phyloP scores from a whole-genome alignment of 78 protist species.

The Dictyostelium firmibasis region DNA sequence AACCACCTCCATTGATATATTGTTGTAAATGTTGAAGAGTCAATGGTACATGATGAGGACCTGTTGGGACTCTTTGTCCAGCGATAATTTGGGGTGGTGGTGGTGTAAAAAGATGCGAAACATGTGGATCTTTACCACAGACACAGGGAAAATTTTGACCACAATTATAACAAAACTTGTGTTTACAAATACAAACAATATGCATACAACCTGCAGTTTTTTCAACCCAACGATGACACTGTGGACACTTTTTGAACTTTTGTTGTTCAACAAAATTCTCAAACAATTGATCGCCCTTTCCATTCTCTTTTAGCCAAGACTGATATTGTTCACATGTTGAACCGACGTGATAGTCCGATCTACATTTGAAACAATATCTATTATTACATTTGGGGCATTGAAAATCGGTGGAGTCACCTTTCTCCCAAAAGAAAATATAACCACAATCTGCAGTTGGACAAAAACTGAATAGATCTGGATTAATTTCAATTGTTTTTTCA shows the following conservation, averaged over 20 bases:
- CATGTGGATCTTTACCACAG: conserved; percentile 60
- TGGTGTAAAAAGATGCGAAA: too few species aligned
- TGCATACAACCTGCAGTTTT: conserved; percentile 14
- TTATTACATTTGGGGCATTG: conserved; percentile 36
- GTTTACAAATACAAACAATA: conserved; percentile 37
- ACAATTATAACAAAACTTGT: conserved; percentile 48
- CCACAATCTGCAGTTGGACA: conserved; percentile 64
- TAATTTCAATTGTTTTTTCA: conserved; percentile 13
- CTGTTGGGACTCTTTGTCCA: too few species aligned
- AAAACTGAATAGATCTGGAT: conserved; percentile 27
- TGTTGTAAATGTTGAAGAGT: not conserved
- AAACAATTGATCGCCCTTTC: conserved; percentile 49
- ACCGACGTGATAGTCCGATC: conserved; percentile 8
- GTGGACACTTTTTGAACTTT: conserved; percentile 48
- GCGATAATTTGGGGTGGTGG: too few species aligned
- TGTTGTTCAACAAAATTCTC: conserved; percentile 12
- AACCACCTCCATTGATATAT: not conserved
- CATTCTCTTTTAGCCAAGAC: conserved; percentile 50
- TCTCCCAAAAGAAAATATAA: conserved; percentile 54
- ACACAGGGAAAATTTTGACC: conserved; percentile 22
- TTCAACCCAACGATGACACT: conserved; percentile 7
- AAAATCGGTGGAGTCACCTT: conserved; percentile 33
- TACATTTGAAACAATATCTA: conserved; percentile 53
- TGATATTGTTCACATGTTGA: conserved; percentile 31
- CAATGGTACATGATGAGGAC: not conserved